These are phyloP conservation scores for Cytospora piceae DNA, from an alignment of 2,329 filamentous ascomycete species.

Conservation along the genomic window DNA sequence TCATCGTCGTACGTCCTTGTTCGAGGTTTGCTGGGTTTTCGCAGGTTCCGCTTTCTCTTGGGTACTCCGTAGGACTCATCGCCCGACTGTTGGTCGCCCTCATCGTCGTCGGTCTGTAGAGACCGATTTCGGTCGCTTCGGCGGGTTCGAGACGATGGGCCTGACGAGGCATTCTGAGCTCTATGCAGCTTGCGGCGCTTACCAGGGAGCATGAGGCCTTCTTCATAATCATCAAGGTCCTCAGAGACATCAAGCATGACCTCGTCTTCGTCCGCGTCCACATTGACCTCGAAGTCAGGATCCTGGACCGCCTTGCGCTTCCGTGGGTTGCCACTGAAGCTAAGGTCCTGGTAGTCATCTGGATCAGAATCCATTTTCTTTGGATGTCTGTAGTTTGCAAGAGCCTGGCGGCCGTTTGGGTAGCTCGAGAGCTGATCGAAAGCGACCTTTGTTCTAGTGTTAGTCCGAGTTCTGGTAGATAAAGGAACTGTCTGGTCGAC, in stretches of 20 bases:
- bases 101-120: slow-evolving; percentile 5
- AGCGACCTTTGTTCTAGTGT: slow-evolving; percentile 33
- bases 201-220: slow-evolving; percentile 19
- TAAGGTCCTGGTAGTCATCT: slow-evolving; percentile 19
- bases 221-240: slow-evolving; percentile 23
- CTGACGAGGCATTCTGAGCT: slow-evolving; percentile 2
- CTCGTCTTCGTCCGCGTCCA: slow-evolving; percentile 32
- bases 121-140: slow-evolving; percentile 10
- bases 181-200: slow-evolving; percentile 22
- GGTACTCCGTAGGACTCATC: slow-evolving; percentile 7
- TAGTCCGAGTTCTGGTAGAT: background rate
- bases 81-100: slow-evolving; percentile 15
- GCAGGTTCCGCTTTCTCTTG: slow-evolving; percentile 18
- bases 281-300: slow-evolving; percentile 36
- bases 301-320: slow-evolving; percentile 36
- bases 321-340: slow-evolving; percentile 17
- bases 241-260: slow-evolving; percentile 21
- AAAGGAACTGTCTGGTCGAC: background rate
- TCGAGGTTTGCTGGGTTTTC: slow-evolving; percentile 3
- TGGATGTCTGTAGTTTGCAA: slow-evolving; percentile 33
- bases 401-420: slow-evolving; percentile 34
- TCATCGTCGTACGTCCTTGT: slow-evolving; percentile 14
- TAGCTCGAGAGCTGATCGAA: slow-evolving; percentile 37
- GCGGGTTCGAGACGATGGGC: slow-evolving; percentile 10
- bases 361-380: slow-evolving; percentile 29